Evolutionary conservation across 345 rosid genomes (phyloP), one percentile per base, ranked within the genome.

Genomic region (Eucalyptus guilfoylei): DNA sequence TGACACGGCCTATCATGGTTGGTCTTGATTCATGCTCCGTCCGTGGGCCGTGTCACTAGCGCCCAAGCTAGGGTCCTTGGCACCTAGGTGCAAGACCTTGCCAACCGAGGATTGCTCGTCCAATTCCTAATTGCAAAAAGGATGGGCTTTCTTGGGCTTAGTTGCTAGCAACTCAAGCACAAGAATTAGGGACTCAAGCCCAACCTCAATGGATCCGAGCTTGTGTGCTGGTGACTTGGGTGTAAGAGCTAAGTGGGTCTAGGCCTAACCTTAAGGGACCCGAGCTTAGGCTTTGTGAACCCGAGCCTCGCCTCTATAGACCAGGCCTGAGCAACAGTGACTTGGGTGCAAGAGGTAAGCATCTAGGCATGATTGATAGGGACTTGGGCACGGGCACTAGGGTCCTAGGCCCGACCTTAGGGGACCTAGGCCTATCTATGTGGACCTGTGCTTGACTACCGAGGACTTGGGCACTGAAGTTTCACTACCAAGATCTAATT

Each of bases 181-280:
- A 13, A 14, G 34, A 7, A 6, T 30, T 30, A 62, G 32, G 69
- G 32, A 26, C 8, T 62, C 34, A 30, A 62, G 69, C 69, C 5
- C 17, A 14, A 0, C 34, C 69, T 62, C 34, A 62, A 62, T 62
- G 17, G 69, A 30, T 62, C 9, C 7, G 1, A 14, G 34, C 69
- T 62, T 6, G 4, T 14, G 34, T 30, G 32, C 34, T 0, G 0
- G 8, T 62, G 32, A 28, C 17, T 62, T 62, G 69, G 69, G 32
- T 62, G 34, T 13, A 28, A 4, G 69, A 62, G 32, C 32, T 34
- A 62, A 6, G 9, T 62, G 69, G 4, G 9, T 62, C 34, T 0
- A 28, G 0, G n/a, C 64, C 0, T 26, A 1, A 30, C 64, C 64
- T 62, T 30, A 14, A 62, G 16, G 17, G 64, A 62, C 17, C 8